phyloP scores from a whole-genome alignment of 73 alveolate species.

The Tetrahymena thermophila region DNA sequence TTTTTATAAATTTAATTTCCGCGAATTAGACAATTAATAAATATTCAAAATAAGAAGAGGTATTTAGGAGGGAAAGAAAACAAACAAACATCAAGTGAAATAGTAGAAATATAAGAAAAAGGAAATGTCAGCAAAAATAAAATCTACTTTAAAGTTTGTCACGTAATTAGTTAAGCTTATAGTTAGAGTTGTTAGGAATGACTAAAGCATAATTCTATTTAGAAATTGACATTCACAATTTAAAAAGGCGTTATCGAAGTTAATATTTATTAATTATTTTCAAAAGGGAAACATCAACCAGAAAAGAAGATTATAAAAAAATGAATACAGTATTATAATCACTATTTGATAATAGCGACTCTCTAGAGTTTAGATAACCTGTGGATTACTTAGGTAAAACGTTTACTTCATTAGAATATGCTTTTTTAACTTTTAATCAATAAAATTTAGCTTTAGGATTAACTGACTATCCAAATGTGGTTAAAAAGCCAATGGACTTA shows the following conservation, averaged over 20 bases:
- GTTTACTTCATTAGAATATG: too few relatives aligned
- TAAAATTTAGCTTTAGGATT: slow-evolving; percentile 32
- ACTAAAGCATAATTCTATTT: background rate
- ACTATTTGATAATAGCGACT: slow-evolving; percentile 13
- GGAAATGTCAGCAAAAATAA: background rate
- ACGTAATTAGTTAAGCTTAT: background rate
- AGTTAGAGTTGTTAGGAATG: background rate
- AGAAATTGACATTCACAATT: background rate
- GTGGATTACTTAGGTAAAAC: slow-evolving; percentile 21
- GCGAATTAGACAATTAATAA: background rate
- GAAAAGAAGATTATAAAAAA: slow-evolving; percentile 20
- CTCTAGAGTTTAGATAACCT: slow-evolving; percentile 45
- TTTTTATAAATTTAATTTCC: background rate
- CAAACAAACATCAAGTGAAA: background rate
- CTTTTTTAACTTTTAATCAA: background rate
- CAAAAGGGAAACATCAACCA: background rate
- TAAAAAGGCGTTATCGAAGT: background rate
- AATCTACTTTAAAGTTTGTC: background rate
- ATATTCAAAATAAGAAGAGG: background rate
- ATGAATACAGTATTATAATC: slow-evolving; percentile 8
- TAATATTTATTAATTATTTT: background rate
- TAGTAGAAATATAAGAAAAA: background rate
- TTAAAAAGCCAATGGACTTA: slow-evolving; percentile 62
- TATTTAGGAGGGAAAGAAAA: background rate
- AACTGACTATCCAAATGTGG: slow-evolving; percentile 43